Conservation (phyloP, 257 asterid species). For the Solanum chaucha region DNA sequence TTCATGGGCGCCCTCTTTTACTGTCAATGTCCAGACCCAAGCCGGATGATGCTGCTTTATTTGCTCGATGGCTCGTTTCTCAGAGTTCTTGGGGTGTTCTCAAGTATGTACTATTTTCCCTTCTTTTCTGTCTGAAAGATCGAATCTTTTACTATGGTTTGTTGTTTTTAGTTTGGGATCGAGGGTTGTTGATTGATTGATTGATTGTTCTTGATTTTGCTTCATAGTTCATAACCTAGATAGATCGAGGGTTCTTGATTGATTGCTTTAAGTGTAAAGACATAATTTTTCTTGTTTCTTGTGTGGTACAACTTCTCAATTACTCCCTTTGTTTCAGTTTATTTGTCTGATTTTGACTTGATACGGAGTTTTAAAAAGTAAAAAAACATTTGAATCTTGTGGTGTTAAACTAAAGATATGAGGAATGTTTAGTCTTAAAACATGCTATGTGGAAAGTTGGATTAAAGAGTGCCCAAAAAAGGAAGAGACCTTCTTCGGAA, state of each 20-base stretch:
- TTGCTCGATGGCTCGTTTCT: constrained; percentile 89
- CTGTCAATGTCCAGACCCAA: constrained; percentile 32
- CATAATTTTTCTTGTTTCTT: background rate
- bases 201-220: background rate
- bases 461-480: background rate
- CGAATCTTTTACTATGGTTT: background rate
- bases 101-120: constrained; percentile 18
- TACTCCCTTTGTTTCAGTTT: background rate
- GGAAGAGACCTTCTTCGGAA: background rate
- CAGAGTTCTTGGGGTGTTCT: constrained; percentile 88
- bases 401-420: background rate
- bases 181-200: background rate
- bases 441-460: background rate
- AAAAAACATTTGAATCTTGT: background rate
- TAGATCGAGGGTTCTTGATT: background rate
- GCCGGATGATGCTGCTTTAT: constrained; percentile 50
- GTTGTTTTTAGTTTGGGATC: background rate
- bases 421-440: background rate
- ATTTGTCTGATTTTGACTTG: background rate
- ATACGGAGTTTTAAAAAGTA: background rate
- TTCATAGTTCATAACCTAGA: background rate
- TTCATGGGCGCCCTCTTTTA: constrained; percentile 40
- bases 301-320: background rate
- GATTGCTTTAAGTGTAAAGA: background rate
- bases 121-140: background rate